Percentiles rank a stretch among this genome's conserved stretches.
Conservation (phyloP, 495 filamentous ascomycete species). For the Penicillium macrosclerotiorum region DNA sequence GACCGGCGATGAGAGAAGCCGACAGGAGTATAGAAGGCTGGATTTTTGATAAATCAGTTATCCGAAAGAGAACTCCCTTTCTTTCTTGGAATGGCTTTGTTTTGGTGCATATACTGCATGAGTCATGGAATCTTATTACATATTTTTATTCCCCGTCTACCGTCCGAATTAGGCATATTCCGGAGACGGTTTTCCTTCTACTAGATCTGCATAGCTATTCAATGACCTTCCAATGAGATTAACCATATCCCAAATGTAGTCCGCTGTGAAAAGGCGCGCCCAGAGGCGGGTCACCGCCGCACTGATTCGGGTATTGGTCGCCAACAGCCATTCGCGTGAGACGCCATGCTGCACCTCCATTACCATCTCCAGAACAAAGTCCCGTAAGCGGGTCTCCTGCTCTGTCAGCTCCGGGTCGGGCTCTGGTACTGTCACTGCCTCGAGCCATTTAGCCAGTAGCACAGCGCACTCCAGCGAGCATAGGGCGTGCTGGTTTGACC, state of each 20-base stretch:
- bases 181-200: constrained; percentile 37
- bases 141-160: no score
- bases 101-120: no score
- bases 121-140: background rate
- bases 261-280: constrained; percentile 66
- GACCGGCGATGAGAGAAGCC: background rate
- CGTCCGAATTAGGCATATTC: background rate
- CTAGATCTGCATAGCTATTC: constrained; percentile 62
- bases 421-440: constrained; percentile 35
- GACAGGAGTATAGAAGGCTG: background rate
- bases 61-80: background rate
- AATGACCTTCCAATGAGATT: constrained; percentile 60
- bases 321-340: constrained; percentile 47
- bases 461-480: constrained; percentile 71
- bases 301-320: constrained; percentile 58
- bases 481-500: constrained; percentile 70
- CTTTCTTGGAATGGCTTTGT: no score
- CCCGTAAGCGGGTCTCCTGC: constrained; percentile 59
- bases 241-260: constrained; percentile 67
- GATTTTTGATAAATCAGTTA: no score
- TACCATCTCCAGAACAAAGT: constrained; percentile 64
- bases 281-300: constrained; percentile 63
- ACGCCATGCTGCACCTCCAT: constrained; percentile 61
- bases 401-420: constrained; percentile 38
- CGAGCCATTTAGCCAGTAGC: constrained; percentile 56